phyloP scores from a whole-genome alignment of 139 green algal species.

The Nannochloris sp. region DNA sequence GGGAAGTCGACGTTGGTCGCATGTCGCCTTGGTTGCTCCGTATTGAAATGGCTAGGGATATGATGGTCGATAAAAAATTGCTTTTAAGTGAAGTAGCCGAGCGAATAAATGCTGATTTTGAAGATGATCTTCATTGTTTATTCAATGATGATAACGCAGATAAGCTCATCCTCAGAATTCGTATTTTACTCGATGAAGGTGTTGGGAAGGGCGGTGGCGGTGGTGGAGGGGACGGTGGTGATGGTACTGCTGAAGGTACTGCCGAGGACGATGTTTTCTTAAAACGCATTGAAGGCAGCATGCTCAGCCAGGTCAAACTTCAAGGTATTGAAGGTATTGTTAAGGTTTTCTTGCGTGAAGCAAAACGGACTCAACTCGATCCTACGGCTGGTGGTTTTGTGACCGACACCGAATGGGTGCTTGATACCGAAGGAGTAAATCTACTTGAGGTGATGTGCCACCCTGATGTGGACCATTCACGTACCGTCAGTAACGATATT shows the following conservation, averaged over 20 bases:
- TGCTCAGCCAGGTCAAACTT: constrained; percentile 61
- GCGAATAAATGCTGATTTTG: constrained; percentile 75
- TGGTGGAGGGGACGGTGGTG: background rate
- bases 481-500: constrained; percentile 87
- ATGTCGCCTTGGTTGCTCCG: constrained; percentile 94
- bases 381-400: constrained; percentile 35
- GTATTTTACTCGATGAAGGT: constrained; percentile 18
- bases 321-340: constrained; percentile 77
- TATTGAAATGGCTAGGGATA: constrained; percentile 60
- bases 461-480: constrained; percentile 78
- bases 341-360: constrained; percentile 89
- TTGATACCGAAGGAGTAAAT: constrained; percentile 97
- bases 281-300: constrained; percentile 62
- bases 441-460: constrained; percentile 87
- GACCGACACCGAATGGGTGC: constrained; percentile 83
- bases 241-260: constrained; percentile 22
- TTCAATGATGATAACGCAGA: constrained; percentile 96
- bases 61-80: constrained; percentile 90
- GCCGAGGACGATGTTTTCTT: constrained; percentile 72
- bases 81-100: constrained; percentile 66
- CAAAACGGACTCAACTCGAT: constrained; percentile 57
- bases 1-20: constrained; percentile 63
- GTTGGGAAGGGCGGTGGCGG: background rate
- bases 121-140: constrained; percentile 86
- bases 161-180: constrained; percentile 84